Conservation (phyloP, 108 stramenopile genomes). For the Hondaea fermentalgiana region DNA sequence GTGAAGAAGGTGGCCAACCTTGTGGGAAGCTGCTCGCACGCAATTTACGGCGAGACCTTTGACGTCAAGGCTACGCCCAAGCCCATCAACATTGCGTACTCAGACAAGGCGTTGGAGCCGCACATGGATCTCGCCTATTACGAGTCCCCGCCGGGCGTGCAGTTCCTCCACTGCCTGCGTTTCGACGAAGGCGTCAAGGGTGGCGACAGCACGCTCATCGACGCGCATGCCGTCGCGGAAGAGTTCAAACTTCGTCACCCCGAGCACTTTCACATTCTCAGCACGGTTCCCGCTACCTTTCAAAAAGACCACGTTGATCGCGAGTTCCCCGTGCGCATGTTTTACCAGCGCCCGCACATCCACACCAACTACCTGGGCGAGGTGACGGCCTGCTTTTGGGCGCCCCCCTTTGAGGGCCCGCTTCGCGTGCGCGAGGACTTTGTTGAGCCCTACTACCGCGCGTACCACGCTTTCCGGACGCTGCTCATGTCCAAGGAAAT, state of each 20-base stretch:
- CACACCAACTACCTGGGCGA: constrained; percentile 8
- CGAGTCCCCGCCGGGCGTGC: constrained; percentile 33
- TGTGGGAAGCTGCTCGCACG: neutral
- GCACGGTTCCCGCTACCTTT: constrained; percentile 9
- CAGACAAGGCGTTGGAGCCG: neutral
- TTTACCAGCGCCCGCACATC: constrained; percentile 22
- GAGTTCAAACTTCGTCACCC: neutral
- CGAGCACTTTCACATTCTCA: neutral
- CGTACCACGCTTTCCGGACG: neutral
- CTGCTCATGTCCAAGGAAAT: neutral
- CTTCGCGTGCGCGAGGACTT: neutral
- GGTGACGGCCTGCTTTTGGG: neutral
- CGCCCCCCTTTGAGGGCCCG: constrained; percentile 14
- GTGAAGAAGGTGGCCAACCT: neutral
- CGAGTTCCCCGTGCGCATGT: constrained; percentile 21
- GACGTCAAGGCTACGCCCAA: neutral
- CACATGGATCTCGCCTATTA: constrained; percentile 34
- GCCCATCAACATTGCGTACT: constrained; percentile 27
- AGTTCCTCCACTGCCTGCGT: constrained; percentile 25
- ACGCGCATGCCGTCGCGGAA: constrained; percentile 20
- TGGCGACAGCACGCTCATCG: constrained; percentile 26
- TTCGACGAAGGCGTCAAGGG: constrained; percentile 19
- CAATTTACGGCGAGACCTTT: constrained; percentile 27
- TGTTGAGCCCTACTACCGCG: neutral
- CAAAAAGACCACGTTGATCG: constrained; percentile 25